Base-by-base conservation (phyloP, 345 rosid genomes). In the Eucalyptus pauciflora region DNA sequence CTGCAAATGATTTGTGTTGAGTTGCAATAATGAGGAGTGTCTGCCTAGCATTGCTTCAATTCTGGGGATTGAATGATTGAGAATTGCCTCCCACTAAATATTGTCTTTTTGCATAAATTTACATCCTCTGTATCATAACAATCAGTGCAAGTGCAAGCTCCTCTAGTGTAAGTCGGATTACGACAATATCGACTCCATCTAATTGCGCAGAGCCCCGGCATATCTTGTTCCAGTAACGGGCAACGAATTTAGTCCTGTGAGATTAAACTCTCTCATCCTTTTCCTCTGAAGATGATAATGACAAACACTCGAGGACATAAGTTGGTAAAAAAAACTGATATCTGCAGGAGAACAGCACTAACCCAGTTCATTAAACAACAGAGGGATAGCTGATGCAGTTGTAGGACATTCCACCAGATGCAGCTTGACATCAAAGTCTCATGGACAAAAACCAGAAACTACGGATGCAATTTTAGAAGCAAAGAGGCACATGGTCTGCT, bases 401-500 rank as follows among this genome's bases (percentile, higher is more conserved):
- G 29, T 41, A 87, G 79, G 88, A 87, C 48, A 12, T 25, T 86
- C 87, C 14, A 52, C 31, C 9, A 86, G 24, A 60, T 1, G 60
- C 51, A 51, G 25, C 45, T 17, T 10, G 76, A 41, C 62, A 11
- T 58, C 50, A 43, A 58, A 13, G 64, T 87, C 79, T 87, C 50
- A 3, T 41, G 85, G 48, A 41, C 85, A 76, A 20, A 76, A 22
- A 20, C 85, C 85, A 76, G 85, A 37, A 62, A 71, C 45, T 71
- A 22, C 33, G 81, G 45, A 33, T 71, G 41, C 81, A 71, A 5
- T 71, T 17, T 18, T 33, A 76, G 48, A 76, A 11, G 48, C 48
- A 29, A 49, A 83, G 33, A 86, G 60, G 91, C 94, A 92, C 94
- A 92, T 94, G 94, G 94, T 80, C 60, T 90, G 93, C 89, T 89